Evolutionary conservation across 768 basidiomycete genomes (phyloP).

Genomic region (Pluteus cervinus): DNA sequence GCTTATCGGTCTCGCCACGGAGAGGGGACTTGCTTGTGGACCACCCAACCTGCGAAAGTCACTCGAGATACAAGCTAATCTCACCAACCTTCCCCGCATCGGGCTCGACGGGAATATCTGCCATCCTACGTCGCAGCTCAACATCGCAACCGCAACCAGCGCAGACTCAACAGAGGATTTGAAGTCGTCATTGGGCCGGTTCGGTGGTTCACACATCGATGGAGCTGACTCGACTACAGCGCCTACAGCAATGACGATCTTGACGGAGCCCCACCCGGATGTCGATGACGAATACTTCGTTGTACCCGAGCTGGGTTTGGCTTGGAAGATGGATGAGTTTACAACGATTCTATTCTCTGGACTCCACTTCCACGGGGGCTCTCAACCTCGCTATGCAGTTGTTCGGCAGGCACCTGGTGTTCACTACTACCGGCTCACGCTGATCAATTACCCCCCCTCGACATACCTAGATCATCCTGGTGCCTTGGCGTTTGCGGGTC

Average conservation of each 20-base stretch:
- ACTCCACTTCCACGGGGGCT: constrained; percentile 8
- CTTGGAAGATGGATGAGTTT: constrained; percentile 6
- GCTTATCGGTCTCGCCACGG: no score
- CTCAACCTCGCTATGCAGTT: constrained; percentile 3
- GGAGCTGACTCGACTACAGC: background rate
- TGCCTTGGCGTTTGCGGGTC: no score
- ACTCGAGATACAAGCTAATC: no score
- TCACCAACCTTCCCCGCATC: no score
- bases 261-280: constrained; percentile 5
- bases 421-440: constrained; percentile 4
- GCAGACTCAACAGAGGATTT: no score
- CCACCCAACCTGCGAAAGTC: no score
- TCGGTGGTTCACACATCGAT: constrained; percentile 9
- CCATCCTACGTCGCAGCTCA: no score
- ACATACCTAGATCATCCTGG: background rate
- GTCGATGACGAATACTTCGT: constrained; percentile 9
- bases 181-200: no score
- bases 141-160: no score
- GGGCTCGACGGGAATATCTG: no score
- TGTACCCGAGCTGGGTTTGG: constrained; percentile 8
- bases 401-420: no score
- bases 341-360: constrained; percentile 9
- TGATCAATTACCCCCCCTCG: constrained; percentile 6
- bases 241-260: constrained; percentile 4
- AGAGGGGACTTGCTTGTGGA: no score